Percentiles rank a stretch among this genome's conserved stretches.
Evolutionary conservation across 495 filamentous ascomycete species (phyloP).

Genomic region (Annulohypoxylon maeteangense): DNA sequence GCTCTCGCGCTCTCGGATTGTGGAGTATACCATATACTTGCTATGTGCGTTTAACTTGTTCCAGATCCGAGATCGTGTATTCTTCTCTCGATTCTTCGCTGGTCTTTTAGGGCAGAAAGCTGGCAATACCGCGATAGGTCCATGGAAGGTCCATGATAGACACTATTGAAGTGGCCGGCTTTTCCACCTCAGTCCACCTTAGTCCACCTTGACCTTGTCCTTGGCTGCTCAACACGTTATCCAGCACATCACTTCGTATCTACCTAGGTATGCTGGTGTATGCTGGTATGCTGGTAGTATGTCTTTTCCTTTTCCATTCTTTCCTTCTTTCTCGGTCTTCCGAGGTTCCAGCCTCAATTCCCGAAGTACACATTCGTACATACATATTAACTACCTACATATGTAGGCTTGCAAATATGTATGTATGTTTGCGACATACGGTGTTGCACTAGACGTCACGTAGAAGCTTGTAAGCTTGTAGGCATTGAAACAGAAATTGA

Average conservation of each 20-base stretch:
- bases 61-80: conserved; percentile 40
- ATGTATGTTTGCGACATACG: conserved; percentile 37
- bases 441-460: conserved; percentile 34
- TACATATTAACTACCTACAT: not conserved
- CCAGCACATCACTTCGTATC: not conserved
- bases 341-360: conserved; percentile 27
- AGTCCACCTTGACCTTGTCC: conserved; percentile 8
- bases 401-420: conserved; percentile 1
- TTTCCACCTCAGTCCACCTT: conserved; percentile 7
- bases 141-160: conserved; percentile 5
- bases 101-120: conserved; percentile 6
- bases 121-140: conserved; percentile 18
- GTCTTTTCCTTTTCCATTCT: not conserved
- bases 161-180: conserved; percentile 38
- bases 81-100: conserved; percentile 12
- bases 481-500: conserved; percentile 40
- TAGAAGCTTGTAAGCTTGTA: conserved; percentile 28
- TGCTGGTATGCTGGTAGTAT: not conserved
- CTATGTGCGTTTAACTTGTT: conserved; percentile 9
- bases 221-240: conserved; percentile 15
- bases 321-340: conserved; percentile 28
- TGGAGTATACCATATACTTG: conserved; percentile 14
- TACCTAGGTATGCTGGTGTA: not conserved
- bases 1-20: conserved; percentile 30
- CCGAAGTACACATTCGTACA: conserved; percentile 1